Percentiles rank a stretch among this genome's conserved stretches.
Conservation (phyloP, 2,329 filamentous ascomycete genomes). For the Fusarium algeriense region DNA sequence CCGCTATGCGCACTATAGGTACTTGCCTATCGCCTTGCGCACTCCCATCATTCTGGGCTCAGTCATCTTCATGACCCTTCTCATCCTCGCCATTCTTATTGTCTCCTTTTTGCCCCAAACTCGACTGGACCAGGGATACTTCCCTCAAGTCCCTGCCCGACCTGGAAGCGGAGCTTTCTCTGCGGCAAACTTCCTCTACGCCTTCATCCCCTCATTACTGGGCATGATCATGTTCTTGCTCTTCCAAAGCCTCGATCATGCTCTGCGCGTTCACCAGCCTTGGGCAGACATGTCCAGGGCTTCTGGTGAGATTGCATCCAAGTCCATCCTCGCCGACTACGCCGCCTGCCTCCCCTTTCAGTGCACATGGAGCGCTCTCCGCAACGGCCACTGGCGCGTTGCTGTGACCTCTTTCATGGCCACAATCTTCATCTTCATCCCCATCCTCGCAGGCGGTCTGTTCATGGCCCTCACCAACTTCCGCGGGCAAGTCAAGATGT, state of each 20-base stretch:
- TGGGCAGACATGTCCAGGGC: conserved; percentile 72
- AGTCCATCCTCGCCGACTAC: conserved; percentile 78
- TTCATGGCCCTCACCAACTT: conserved; percentile 78
- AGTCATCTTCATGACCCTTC: conserved; percentile 68
- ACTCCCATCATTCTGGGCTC: conserved; percentile 75
- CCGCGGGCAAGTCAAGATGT: conserved; percentile 69
- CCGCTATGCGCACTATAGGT: conserved; percentile 62
- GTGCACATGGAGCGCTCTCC: conserved; percentile 67
- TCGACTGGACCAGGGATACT: conserved; percentile 76
- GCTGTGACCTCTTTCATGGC: conserved; percentile 71
- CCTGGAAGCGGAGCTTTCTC: conserved; percentile 78
- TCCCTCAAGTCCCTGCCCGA: conserved; percentile 72
- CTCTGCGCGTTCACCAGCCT: conserved; percentile 74
- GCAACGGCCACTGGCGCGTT: conserved; percentile 74
- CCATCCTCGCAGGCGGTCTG: conserved; percentile 75
- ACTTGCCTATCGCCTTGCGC: conserved; percentile 82
- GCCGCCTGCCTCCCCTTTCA: conserved; percentile 73
- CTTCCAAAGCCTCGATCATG: conserved; percentile 75
- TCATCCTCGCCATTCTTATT: conserved; percentile 78
- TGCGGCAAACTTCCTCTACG: conserved; percentile 88
- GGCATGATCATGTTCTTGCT: conserved; percentile 75
- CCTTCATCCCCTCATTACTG: conserved; percentile 76
- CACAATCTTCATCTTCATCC: conserved; percentile 70
- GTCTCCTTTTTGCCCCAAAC: conserved; percentile 81
- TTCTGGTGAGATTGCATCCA: conserved; percentile 71